phyloP scores from a whole-genome alignment of 2,329 filamentous ascomycete species.

The Aspergillus brasiliensis region DNA sequence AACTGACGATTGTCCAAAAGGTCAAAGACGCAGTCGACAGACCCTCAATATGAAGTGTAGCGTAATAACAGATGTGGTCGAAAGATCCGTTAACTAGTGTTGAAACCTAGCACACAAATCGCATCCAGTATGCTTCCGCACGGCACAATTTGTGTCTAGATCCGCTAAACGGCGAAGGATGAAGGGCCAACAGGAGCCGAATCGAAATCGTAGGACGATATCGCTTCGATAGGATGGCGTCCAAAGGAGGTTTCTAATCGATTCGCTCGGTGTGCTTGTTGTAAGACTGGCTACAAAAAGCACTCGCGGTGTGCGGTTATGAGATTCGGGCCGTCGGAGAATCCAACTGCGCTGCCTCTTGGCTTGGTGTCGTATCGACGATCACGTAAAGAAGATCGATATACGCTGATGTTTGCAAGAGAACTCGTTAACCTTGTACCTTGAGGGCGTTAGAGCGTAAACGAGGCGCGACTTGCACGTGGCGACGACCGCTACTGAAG shows the following conservation, averaged over 20 bases:
- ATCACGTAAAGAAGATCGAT: constrained; percentile 13
- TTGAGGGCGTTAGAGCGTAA: constrained; percentile 20
- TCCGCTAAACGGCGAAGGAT: constrained; percentile 17
- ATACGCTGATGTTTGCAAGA: constrained; percentile 9
- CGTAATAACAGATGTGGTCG: constrained; percentile 2
- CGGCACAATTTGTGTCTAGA: constrained; percentile 8
- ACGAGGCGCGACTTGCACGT: constrained; percentile 32
- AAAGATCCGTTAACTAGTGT: constrained; percentile 10
- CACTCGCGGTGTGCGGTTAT: constrained; percentile 16
- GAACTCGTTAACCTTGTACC: constrained; percentile 20
- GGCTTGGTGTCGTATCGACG: constrained; percentile 9
- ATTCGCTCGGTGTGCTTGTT: background rate
- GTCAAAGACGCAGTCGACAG: constrained; percentile 10
- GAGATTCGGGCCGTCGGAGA: constrained; percentile 17
- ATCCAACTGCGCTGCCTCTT: constrained; percentile 13
- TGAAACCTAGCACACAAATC: constrained; percentile 27
- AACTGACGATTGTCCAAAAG: constrained; percentile 8
- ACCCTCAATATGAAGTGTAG: constrained; percentile 9
- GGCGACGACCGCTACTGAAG: constrained; percentile 19
- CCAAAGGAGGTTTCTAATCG: background rate
- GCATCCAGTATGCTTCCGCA: constrained; percentile 25
- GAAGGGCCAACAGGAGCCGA: constrained; percentile 15
- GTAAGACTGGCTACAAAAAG: constrained; percentile 6
- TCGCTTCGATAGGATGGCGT: constrained; percentile 3
- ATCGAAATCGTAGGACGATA: constrained; percentile 1